Evolutionary conservation across 257 asterid genomes (phyloP), one percentile per base, ranked within the genome.

Genomic region (Solanum chmielewskii): DNA sequence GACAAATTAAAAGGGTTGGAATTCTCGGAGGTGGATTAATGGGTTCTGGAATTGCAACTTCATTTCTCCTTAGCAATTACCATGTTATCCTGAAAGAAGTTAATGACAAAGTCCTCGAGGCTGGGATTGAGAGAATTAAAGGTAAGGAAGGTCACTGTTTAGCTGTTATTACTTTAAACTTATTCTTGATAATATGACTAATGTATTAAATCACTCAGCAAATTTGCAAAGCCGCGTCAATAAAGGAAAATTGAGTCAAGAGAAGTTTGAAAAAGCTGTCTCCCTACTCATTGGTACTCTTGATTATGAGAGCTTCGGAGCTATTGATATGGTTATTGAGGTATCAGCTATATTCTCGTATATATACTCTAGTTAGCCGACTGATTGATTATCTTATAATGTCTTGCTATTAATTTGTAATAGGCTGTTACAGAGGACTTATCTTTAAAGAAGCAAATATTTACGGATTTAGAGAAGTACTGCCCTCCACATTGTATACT

Each of bases 1-100:
- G 98, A 92, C 88, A 35, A 39, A 88, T 97, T 82, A 93, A 93
- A 86, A 97, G 92, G 92, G 98, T 97, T 81, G 99, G 95, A 59
- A 90, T 97, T 88, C 93, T 97, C 35, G 99, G 99, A 87, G 99
- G 99, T 37, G 99, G 99, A 74, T 90, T 97, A 37, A 97, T 97
- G 99, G 99, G 99, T 69, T 97, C 99, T 29, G 99, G 99, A 66
- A 97, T 97, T 84, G 99, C 99, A 39, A 97, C 99, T 33, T 95
- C 98, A 2, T 88, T 97, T 89, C 89, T 96, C 85, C 97, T 94
- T 85, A 92, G 94, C 73, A 93, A 91, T 85, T 97, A 90, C 88
- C 88, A 90, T 60, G 99, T 97, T 45, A 89, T 97, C 88, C 91
- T 97, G 70, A 97, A 94, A 93, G 99, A 97, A 94, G 98, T 96